Conservation (phyloP, 176 grass and related monocot genomes). For the Areca catechu region DNA sequence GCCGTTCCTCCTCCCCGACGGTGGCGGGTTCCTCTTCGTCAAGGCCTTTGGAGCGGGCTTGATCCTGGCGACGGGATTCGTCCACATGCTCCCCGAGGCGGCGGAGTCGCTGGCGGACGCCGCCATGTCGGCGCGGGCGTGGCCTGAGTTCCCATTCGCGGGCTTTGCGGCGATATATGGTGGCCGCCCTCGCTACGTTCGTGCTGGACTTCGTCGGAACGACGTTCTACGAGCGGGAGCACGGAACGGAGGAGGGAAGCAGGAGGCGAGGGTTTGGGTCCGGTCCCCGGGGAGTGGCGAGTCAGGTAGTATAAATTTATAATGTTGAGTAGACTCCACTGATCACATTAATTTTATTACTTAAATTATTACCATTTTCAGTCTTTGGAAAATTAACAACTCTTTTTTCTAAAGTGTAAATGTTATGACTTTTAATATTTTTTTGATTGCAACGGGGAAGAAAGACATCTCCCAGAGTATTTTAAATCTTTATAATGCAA, state of each 20-base stretch:
- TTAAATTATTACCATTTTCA: too few species aligned
- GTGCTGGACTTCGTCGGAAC: slow-evolving; percentile 65
- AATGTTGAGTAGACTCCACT: too few species aligned
- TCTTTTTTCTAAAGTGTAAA: too few species aligned
- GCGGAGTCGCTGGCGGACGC: slow-evolving; percentile 37
- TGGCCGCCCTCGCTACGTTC: slow-evolving; percentile 58
- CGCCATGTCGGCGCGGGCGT: slow-evolving; percentile 38
- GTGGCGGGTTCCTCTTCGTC: slow-evolving; percentile 29
- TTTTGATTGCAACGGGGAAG: too few species aligned
- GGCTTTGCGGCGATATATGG: slow-evolving; percentile 81
- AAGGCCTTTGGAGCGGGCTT: slow-evolving; percentile 74
- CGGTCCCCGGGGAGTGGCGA: too few species aligned
- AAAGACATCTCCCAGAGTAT: too few species aligned
- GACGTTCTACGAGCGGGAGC: slow-evolving; percentile 58
- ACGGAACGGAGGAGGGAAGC: slow-evolving; percentile 20
- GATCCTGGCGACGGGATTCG: slow-evolving; percentile 79
- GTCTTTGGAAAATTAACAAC: too few species aligned
- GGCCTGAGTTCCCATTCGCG: slow-evolving; percentile 57
- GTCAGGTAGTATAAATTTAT: too few species aligned
- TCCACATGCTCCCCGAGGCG: slow-evolving; percentile 73
- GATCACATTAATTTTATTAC: too few species aligned
- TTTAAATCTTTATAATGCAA: too few species aligned
- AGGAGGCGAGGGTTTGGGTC: too few species aligned
- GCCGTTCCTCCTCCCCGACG: slow-evolving; percentile 40
- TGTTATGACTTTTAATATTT: too few species aligned